Evolutionary conservation across 164 flowering plant genomes (phyloP).

Genomic region (Cinnamomum chago): DNA sequence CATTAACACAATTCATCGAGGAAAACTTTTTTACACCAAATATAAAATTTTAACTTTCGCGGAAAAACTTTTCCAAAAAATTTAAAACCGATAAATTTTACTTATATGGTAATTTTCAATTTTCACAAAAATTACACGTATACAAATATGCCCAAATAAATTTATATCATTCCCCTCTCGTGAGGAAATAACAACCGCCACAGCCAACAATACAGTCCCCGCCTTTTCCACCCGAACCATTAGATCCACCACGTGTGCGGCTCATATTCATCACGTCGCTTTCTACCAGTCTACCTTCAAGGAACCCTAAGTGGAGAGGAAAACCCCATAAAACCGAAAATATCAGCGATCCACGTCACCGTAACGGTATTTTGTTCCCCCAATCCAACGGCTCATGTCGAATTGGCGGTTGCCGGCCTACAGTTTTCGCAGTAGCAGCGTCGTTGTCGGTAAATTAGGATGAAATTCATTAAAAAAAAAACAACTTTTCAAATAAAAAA

Average conservation of each 20-base stretch:
- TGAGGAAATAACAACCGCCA: neutral
- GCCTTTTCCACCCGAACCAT: neutral
- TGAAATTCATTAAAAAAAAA: neutral
- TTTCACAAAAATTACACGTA: no score
- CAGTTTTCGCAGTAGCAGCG: neutral
- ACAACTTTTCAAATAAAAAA: no score
- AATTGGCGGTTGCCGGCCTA: neutral
- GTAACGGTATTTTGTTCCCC: neutral
- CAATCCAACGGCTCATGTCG: neutral
- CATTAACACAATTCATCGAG: no score
- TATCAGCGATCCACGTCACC: neutral
- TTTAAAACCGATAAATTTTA: no score
- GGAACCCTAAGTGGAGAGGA: neutral
- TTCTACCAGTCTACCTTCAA: neutral
- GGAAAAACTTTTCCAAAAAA: no score
- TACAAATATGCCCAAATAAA: no score
- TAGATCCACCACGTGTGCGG: neutral
- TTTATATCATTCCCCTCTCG: neutral
- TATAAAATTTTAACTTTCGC: no score
- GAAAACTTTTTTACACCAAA: no score
- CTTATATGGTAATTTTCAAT: no score
- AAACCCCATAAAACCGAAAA: no score
- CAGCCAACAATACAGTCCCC: neutral
- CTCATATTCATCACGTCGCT: neutral
- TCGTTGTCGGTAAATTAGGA: neutral